Conservation (phyloP, 2,329 filamentous ascomycete genomes). For the Aspergillus clavatus region DNA sequence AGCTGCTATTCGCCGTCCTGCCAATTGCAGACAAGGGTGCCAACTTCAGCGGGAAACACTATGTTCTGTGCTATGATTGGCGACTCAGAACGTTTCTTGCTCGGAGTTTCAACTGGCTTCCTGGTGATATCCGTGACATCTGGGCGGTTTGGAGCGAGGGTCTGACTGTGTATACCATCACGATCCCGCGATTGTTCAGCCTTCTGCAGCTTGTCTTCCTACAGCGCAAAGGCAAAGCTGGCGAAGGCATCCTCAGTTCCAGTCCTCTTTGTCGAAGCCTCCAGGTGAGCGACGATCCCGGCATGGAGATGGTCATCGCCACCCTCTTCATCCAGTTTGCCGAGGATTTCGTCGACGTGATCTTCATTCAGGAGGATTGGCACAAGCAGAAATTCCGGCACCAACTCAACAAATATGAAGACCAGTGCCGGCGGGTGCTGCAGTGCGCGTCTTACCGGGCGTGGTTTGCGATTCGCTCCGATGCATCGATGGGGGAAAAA, state of each 20-base stretch:
- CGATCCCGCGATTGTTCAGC: constrained; percentile 18
- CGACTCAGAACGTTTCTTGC: constrained; percentile 18
- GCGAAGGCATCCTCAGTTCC: constrained; percentile 22
- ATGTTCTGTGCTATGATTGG: constrained; percentile 28
- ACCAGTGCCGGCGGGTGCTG: constrained; percentile 23
- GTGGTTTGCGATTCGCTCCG: constrained; percentile 24
- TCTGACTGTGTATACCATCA: constrained; percentile 18
- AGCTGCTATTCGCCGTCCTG: constrained; percentile 20
- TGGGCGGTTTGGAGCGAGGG: constrained; percentile 26
- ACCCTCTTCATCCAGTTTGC: constrained; percentile 30
- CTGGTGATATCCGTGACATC: constrained; percentile 20
- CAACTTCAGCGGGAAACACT: constrained; percentile 16
- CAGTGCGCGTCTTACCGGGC: constrained; percentile 24
- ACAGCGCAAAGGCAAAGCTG: constrained; percentile 12
- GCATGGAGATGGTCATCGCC: constrained; percentile 29
- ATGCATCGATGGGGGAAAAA: constrained; percentile 10
- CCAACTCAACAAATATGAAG: constrained; percentile 13
- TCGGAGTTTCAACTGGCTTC: constrained; percentile 23
- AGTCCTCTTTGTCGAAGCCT: constrained; percentile 16
- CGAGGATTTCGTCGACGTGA: constrained; percentile 22
- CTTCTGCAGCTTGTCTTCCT: constrained; percentile 20
- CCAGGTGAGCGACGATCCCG: constrained; percentile 20
- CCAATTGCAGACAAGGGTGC: constrained; percentile 19
- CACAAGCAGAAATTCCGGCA: constrained; percentile 8
- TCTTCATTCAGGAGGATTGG: constrained; percentile 12